Percentiles rank a stretch among this genome's conserved stretches.
Conservation (phyloP, 768 basidiomycete genomes). For the Panellus pusillus region DNA sequence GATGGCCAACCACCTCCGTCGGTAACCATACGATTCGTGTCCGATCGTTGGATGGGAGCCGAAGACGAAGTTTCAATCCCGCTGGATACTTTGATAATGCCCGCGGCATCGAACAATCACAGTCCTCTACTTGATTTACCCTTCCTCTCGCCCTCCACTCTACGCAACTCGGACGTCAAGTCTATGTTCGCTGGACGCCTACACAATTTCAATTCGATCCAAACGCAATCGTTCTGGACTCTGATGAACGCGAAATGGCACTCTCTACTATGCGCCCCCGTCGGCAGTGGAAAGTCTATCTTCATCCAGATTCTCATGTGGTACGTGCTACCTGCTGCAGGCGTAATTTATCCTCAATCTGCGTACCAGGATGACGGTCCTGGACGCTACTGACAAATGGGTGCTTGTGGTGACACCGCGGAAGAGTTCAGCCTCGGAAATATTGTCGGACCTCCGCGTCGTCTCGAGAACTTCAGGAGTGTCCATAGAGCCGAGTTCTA, state of each 20-base stretch:
- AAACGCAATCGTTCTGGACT: slow-evolving; percentile 89
- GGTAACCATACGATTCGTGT: slow-evolving; percentile 76
- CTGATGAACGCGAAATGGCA: slow-evolving; percentile 66
- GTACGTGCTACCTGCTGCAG: slow-evolving; percentile 43
- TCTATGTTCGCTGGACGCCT: slow-evolving; percentile 46
- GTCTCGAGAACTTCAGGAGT: slow-evolving; percentile 41
- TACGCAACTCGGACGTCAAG: slow-evolving; percentile 49
- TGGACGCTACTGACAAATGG: slow-evolving; percentile 46
- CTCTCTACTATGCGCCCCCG: slow-evolving; percentile 74
- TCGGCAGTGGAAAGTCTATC: slow-evolving; percentile 78
- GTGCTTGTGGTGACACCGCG: slow-evolving; percentile 65
- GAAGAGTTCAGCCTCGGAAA: slow-evolving; percentile 54
- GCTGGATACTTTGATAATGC: slow-evolving; percentile 77
- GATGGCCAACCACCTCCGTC: slow-evolving; percentile 56
- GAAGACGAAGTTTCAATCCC: slow-evolving; percentile 70
- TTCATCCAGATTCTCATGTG: slow-evolving; percentile 70
- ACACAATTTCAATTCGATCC: slow-evolving; percentile 75
- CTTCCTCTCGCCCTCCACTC: slow-evolving; percentile 58
- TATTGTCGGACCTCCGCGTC: slow-evolving; percentile 50
- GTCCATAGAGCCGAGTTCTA: slow-evolving; percentile 36
- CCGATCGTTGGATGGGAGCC: slow-evolving; percentile 92
- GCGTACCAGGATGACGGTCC: slow-evolving; percentile 53
- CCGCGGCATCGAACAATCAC: slow-evolving; percentile 52
- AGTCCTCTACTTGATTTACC: slow-evolving; percentile 72
- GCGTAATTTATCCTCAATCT: neutral